Evolutionary conservation across 208 protist species (phyloP).

Genomic region (Leishmania turanica): DNA sequence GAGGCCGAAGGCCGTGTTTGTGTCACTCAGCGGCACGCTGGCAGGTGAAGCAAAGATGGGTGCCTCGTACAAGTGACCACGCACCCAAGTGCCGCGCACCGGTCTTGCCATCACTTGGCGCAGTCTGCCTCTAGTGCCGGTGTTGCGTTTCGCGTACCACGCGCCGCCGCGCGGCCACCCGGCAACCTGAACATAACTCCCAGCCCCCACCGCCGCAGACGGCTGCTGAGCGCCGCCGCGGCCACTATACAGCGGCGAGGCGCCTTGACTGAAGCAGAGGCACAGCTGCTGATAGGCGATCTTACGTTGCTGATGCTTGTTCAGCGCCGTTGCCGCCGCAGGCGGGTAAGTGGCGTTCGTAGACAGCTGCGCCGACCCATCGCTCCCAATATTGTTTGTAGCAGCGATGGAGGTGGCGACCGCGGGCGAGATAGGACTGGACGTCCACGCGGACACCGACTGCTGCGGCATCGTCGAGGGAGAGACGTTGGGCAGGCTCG

Average conservation of each 20-base stretch:
- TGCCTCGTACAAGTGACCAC: not conserved
- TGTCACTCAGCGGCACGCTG: not conserved
- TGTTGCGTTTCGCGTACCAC: not conserved
- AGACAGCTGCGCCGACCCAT: not conserved
- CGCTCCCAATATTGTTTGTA: no score
- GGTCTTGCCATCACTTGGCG: not conserved
- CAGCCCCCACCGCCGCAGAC: not conserved
- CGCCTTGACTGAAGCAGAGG: not conserved
- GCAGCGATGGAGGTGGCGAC: not conserved
- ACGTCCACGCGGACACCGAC: not conserved
- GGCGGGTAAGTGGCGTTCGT: not conserved
- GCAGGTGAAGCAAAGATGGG: not conserved
- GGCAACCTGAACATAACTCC: no score
- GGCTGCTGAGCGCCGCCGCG: not conserved
- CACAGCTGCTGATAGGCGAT: slow-evolving; percentile 19
- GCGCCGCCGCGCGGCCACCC: not conserved
- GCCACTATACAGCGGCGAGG: not conserved
- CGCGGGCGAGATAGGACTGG: not conserved
- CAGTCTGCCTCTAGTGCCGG: not conserved
- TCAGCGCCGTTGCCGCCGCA: not conserved
- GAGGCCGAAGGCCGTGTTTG: not conserved
- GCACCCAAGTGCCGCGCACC: slow-evolving; percentile 1
- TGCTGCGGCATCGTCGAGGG: not conserved
- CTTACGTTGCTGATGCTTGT: slow-evolving; percentile 8
- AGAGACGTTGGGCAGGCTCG: not conserved